Conservation (phyloP, 805 yeast species). For the Metschnikowia picachoensis region DNA sequence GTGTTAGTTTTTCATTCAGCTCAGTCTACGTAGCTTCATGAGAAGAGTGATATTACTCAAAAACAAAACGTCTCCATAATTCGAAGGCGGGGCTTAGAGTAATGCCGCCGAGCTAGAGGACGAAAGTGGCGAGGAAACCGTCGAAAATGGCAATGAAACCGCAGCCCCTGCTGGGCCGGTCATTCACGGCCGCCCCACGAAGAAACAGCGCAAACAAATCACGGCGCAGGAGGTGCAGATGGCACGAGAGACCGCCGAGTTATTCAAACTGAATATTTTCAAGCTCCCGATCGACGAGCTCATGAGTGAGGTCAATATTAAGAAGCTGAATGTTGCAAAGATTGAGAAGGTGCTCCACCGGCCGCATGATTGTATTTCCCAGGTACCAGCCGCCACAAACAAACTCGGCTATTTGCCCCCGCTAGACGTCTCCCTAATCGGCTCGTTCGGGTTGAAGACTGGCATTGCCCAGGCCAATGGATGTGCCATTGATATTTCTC, state of each 20-base stretch:
- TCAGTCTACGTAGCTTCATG: too few species aligned
- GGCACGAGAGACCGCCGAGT: slow-evolving; percentile 90
- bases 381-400: slow-evolving; percentile 51
- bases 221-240: slow-evolving; percentile 83
- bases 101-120: slow-evolving; percentile 4
- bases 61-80: too few species aligned
- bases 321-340: slow-evolving; percentile 59
- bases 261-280: slow-evolving; percentile 93
- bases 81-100: too few species aligned
- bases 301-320: slow-evolving; percentile 71
- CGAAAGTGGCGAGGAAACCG: slow-evolving; percentile 11
- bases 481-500: slow-evolving; percentile 68
- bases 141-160: slow-evolving; percentile 3
- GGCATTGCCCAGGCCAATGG: slow-evolving; percentile 64
- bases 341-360: slow-evolving; percentile 76
- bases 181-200: slow-evolving; percentile 23
- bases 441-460: slow-evolving; percentile 85
- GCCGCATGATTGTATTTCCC: slow-evolving; percentile 62
- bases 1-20: too few species aligned
- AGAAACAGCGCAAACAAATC: slow-evolving; percentile 38
- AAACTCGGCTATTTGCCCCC: slow-evolving; percentile 70
- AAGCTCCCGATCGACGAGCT: slow-evolving; percentile 92
- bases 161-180: slow-evolving; percentile 2
- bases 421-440: slow-evolving; percentile 70
- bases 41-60: too few species aligned